Evolutionary conservation across 2,329 filamentous ascomycete genomes (phyloP), one percentile per base, ranked within the genome.

Genomic region (Penicillium sp.): DNA sequence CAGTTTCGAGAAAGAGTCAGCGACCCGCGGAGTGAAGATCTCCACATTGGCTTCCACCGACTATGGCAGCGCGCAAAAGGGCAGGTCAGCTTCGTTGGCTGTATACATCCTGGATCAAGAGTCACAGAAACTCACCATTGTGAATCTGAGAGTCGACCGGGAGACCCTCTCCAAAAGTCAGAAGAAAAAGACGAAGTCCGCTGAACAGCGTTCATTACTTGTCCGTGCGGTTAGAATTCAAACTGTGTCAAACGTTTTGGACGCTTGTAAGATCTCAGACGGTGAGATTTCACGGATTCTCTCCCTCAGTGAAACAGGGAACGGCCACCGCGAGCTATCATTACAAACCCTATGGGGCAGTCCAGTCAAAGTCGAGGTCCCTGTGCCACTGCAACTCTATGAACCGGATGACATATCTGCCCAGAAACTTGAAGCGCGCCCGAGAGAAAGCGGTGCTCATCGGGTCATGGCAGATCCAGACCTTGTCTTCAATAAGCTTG

Each of bases 261-360:
- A 90, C 69, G 87, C 85, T 6, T 88, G 85, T 67, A 87, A 83
- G 59, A 68, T 91, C 36, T 75, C 77, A 4, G 87, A 91, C 64
- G 83, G 83, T 1, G 75, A 78, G 22, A 75, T 86, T 46, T 82
- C 84, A 28, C 82, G 84, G 55, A 85, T 91, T 43, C 71, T 90
- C 2, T 82, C 88, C 22, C 71, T 92, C 12, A 86, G 83, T 3
- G 80, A 85, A 58, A 80, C 82, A 19, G 77, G 78, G 42, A 75
- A 82, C 55, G 84, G 85, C 1, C 77, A 79, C 27, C 79, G 81
- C 39, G 82, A 87, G 61, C 69, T 92, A 13, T 88, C 84, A 56
- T 72, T 88, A 9, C 87, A 90, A 66, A 86, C 86, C 5, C 87
- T 86, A 0, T 91, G 87, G 87, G 84, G 84, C 49, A 79, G 80